phyloP scores from a whole-genome alignment of 169 alveolate genomes.

The Plasmodium sp. region DNA sequence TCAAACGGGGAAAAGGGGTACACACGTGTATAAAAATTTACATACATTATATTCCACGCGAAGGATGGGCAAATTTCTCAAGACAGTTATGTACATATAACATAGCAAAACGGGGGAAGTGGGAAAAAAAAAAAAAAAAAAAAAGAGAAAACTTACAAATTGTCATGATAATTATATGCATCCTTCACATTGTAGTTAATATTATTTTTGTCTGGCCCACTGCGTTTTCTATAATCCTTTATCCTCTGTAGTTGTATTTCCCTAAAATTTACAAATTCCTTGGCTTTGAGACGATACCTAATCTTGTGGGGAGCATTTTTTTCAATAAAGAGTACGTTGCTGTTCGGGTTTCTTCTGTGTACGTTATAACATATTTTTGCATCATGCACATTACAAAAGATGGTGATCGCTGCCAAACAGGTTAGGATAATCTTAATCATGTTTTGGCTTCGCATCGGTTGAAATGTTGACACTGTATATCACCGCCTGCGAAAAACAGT shows the following conservation, averaged over 20 bases:
- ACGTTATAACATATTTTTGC: constrained; percentile 10
- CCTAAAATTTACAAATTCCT: constrained; percentile 36
- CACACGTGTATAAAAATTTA: not conserved
- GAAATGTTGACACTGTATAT: not conserved
- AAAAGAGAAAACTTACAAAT: constrained; percentile 15
- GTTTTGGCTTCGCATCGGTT: constrained; percentile 7
- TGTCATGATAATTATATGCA: constrained; percentile 58
- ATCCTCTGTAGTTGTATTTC: constrained; percentile 42
- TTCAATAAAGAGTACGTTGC: constrained; percentile 6
- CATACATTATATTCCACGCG: not conserved
- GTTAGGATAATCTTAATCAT: constrained; percentile 15
- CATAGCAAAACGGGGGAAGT: not conserved
- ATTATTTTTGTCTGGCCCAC: constrained; percentile 63
- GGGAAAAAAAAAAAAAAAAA: not conserved
- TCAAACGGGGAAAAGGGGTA: not conserved
- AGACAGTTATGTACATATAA: not conserved
- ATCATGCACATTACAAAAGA: constrained; percentile 25
- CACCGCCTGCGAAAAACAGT: not conserved
- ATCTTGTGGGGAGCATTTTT: not conserved
- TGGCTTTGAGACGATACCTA: constrained; percentile 7
- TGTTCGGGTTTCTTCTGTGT: not conserved
- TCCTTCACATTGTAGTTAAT: constrained; percentile 60
- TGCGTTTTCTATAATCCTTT: constrained; percentile 25
- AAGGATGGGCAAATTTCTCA: not conserved
- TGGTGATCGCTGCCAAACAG: not conserved